Evolutionary conservation across 768 basidiomycete species (phyloP), one percentile per base, ranked within the genome.

Genomic region (Hypholoma fasciculare): DNA sequence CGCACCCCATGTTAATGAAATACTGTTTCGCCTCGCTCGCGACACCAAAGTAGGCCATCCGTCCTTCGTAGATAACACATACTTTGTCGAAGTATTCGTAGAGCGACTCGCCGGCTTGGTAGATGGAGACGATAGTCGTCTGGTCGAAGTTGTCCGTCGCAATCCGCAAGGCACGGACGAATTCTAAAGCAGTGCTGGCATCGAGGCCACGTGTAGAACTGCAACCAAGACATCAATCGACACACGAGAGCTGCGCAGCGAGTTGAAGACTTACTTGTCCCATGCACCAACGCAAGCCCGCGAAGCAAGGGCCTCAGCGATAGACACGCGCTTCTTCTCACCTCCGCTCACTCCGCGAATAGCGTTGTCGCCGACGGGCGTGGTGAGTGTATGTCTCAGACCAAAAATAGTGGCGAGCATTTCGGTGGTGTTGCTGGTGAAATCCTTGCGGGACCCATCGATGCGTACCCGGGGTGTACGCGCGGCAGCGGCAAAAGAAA

Each of bases 301-400:
- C 5, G 82, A 77, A 0, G 87, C 81, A 51, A 91, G 67, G 3
- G 76, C 72, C 66, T 94, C 92, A 1, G 83, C 80, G 62, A 92
- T 89, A 0, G 87, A 87, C 0, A 94, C 92, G 7, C 92, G 83
- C 73, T 94, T 94, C 74, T 82, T 84, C 77, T 92, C 84, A 1
- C 90, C 90, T 20, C 90, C 90, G 44, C 82, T 84, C 19, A 92
- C 81, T 14, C 90, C 89, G 5, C 86, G 78, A 16, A 94, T 81
- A 48, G 82, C 81, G 17, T 86, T 88, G 72, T 94, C 83, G 7
- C 94, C 94, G 52, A 96, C 82, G 3, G 82, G 82, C 0, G 92
- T 94, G 49, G 87, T 81, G 68, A 81, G 78, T 0, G 83, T 86
- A 67, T 92, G 91, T 4, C 78, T 72, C 60, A 96, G 79, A 36